Evolutionary conservation across 2,329 filamentous ascomycete species (phyloP), one percentile per base, ranked within the genome.

Genomic region (Diaporthe ampelina): DNA sequence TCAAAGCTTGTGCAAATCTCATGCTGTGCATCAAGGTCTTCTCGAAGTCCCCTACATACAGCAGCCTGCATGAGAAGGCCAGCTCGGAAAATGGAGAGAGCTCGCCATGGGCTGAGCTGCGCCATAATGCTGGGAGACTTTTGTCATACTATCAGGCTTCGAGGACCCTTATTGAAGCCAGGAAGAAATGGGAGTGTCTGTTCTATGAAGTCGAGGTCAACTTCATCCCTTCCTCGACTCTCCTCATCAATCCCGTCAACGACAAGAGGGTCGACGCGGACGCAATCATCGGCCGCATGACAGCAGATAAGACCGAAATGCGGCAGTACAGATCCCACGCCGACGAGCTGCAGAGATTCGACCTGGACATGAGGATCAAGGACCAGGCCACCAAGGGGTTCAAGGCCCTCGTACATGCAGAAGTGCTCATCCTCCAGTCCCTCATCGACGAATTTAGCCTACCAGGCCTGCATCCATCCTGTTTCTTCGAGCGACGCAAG

Each of bases 341-440:
- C 0, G 73, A 73, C n/a, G 75, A 77, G 1, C 57, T 80, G 29
- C 57, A 79, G 35, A 63, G 26, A 1, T 77, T 77, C 56, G 54
- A 74, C 19, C 76, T 79, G 11, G 70, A 78, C n/a, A n/a, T 7
- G 1, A 7, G 57, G 17, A 77, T 78, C 32, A 48, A 37, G n/a
- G 13, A 67, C 72, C 1, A 77, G 72, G 1, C 0, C 13, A 0
- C 15, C 24, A 1, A 48, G 17, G 45, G 45, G 7, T 82, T 81
- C 48, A 79, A 11, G 6, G 82, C 82, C 0, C 74, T 75, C 8
- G 83, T 86, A 0, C 84, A 86, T 61, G 79, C 82, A 1, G 84
- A 85, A 58, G 72, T 83, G 0, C 75, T 81, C 0, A 76, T 84
- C 0, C 77, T 82, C 13, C 77, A 81, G 19, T 79, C 80, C 48